phyloP scores from a whole-genome alignment of 108 stramenopile species.

The Epipyxis sp. region DNA sequence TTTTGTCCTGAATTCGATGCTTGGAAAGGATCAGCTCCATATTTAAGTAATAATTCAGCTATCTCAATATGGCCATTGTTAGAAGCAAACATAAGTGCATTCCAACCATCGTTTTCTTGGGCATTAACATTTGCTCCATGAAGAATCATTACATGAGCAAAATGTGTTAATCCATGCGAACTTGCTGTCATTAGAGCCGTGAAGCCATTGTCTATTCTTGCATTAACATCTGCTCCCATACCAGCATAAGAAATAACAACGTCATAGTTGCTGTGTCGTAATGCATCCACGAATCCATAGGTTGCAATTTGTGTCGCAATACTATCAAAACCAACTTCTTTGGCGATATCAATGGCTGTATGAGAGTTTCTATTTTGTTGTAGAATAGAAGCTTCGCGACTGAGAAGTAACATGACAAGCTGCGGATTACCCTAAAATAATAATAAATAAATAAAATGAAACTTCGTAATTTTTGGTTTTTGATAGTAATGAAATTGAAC shows the following conservation, averaged over 20 bases:
- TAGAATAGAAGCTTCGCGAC: too few species aligned
- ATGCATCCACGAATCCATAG: neutral
- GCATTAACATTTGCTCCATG: neutral
- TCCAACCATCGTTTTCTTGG: neutral
- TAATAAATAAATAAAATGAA: too few species aligned
- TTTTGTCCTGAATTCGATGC: neutral
- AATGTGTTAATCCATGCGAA: neutral
- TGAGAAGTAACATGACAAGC: too few species aligned
- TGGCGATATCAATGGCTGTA: too few species aligned
- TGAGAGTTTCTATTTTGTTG: too few species aligned
- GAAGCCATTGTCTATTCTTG: neutral
- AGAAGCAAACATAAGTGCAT: neutral
- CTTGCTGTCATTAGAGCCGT: neutral
- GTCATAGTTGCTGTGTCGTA: neutral
- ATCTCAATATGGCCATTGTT: neutral
- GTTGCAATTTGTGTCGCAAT: neutral
- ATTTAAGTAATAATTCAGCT: neutral
- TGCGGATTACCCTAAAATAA: too few species aligned
- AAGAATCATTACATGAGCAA: neutral
- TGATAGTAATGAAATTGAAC: neutral
- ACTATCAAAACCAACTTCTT: too few species aligned
- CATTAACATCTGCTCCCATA: neutral
- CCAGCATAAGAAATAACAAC: neutral
- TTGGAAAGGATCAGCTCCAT: neutral
- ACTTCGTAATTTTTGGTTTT: too few species aligned